Evolutionary conservation across 176 grass and related monocot species (phyloP), one percentile per base, ranked within the genome.

Genomic region (Chloris gayana): DNA sequence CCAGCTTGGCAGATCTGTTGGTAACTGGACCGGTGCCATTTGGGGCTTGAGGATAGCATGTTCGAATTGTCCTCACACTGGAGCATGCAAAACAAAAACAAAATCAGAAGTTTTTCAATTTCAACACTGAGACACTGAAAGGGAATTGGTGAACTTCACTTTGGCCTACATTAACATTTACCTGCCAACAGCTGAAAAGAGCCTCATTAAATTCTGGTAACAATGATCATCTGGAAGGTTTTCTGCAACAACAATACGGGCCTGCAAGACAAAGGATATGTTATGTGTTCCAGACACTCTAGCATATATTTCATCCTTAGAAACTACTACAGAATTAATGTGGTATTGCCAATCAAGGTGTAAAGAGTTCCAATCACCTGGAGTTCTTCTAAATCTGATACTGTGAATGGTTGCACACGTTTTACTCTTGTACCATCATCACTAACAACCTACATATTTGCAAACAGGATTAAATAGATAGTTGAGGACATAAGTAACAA

Each of bases 191-290:
- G 76, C 31, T 75, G 96, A 99, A 88, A 99, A 99, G 44, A 95
- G 76, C 84, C 91, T 99, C 96, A 99, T 90, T 75, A 99, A 85
- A 67, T 99, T 99, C 68, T 95, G 96, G 88, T 99, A 95, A 84
- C 90, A 95, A 82, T 99, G 96, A 88, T 99, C 96, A 76, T 99
- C 96, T 78, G 96, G 96, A 64, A 99, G 82, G 84, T 99, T 99
- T 87, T 99, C 96, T 62, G 90, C 90, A 68, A 99, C 96, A 74
- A 99, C 88, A 72, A 99, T 99, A 39, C 96, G 93, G 27, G 93
- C 88, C 96, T 95, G 72, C 59, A 86, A 87, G 35, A 37, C 35
- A 17, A 47, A 77, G 73, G 33, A 51, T 13, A 27, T 37, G 35
- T 37, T 37, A 32, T 75, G 38, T 76, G 21, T 39, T 76, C 45